Percentiles rank a stretch among this genome's conserved stretches.
Evolutionary conservation across 2,329 filamentous ascomycete species (phyloP).

Genomic region (Colletotrichum aenigma): DNA sequence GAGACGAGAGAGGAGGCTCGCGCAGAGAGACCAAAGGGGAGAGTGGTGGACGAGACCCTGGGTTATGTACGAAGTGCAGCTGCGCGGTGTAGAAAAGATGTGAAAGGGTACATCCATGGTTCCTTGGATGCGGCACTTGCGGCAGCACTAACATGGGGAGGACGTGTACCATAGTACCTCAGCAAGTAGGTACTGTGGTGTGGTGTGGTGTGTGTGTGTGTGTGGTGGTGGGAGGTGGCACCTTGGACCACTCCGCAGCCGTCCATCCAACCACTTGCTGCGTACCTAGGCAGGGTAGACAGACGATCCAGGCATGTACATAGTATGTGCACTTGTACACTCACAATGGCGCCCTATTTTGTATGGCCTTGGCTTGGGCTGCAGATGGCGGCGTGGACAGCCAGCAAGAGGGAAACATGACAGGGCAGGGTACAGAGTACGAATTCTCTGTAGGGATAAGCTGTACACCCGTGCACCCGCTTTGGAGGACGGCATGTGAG

Average conservation of each 20-base stretch:
- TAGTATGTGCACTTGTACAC: background rate
- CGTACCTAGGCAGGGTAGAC: too few species aligned
- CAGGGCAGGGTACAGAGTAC: background rate
- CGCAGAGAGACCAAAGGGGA: background rate
- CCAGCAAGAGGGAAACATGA: background rate
- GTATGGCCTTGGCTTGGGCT: background rate
- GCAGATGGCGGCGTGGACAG: background rate
- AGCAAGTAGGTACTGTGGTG: too few species aligned
- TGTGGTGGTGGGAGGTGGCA: slow-evolving; percentile 4
- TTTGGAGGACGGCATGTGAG: slow-evolving; percentile 7
- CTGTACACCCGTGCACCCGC: slow-evolving; percentile 20
- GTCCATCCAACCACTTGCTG: background rate
- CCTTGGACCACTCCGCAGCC: slow-evolving; percentile 5
- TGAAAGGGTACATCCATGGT: background rate
- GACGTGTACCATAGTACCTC: background rate
- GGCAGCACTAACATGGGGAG: slow-evolving; percentile 16
- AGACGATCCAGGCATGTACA: background rate
- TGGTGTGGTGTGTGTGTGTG: too few species aligned
- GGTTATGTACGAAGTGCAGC: slow-evolving; percentile 14
- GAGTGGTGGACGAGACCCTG: background rate
- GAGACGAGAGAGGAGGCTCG: slow-evolving; percentile 7
- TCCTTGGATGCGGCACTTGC: slow-evolving; percentile 15
- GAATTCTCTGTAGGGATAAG: background rate
- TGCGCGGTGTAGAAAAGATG: background rate
- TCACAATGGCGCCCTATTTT: background rate